Conservation (phyloP, 345 rosid genomes). For the Noccaea caerulescens region DNA sequence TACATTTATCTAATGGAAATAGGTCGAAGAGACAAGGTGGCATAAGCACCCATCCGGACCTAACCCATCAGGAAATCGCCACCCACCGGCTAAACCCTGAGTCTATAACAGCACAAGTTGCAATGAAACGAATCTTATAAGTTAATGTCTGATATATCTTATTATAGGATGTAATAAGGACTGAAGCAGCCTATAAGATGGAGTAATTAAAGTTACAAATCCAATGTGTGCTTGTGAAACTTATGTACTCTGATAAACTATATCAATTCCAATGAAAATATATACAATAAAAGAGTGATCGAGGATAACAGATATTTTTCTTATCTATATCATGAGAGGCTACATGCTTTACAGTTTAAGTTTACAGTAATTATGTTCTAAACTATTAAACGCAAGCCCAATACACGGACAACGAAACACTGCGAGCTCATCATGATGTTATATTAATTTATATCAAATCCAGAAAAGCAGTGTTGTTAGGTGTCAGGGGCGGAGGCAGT, state of each 20-base stretch:
- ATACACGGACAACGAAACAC: too few relatives aligned
- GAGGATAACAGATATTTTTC: background rate
- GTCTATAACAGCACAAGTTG: background rate
- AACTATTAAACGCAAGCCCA: too few relatives aligned
- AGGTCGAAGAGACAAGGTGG: constrained; percentile 31
- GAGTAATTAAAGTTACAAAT: constrained; percentile 9
- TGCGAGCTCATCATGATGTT: too few relatives aligned
- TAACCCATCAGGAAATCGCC: constrained; percentile 34
- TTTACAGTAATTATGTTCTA: background rate
- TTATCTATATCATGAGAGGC: background rate
- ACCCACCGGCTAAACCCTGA: constrained; percentile 26
- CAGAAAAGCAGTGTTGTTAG: too few relatives aligned
- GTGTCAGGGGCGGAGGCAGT: too few relatives aligned
- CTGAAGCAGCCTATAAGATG: constrained; percentile 10
- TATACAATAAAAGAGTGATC: background rate
- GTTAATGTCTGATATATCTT: constrained; percentile 10
- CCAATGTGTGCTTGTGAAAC: constrained; percentile 17
- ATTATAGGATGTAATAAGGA: background rate
- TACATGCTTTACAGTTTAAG: background rate
- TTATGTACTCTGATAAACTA: constrained; percentile 1
- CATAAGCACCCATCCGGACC: constrained; percentile 41
- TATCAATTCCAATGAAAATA: constrained; percentile 3
- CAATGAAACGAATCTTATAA: background rate
- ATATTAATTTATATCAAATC: too few relatives aligned
- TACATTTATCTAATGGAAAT: constrained; percentile 1